Base-by-base conservation (phyloP, 2,329 filamentous ascomycete genomes). In the Curvularia sp. region DNA sequence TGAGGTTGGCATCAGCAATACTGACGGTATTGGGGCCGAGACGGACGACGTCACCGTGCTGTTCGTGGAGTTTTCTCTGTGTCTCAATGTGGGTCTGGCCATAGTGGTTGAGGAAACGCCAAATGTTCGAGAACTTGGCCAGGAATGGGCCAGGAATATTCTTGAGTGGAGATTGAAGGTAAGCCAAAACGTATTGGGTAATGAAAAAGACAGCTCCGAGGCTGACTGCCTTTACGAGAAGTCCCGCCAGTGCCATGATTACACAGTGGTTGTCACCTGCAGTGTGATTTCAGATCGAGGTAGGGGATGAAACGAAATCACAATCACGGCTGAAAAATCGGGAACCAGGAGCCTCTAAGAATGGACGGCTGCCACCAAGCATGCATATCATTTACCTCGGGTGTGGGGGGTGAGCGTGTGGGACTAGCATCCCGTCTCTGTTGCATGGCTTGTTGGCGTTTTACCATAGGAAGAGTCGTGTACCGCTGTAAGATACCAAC, bases 61-160 rank as follows among this genome's bases (percentile, higher is more conserved):
- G 65, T 31, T 66, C 60, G 44, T 75, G 73, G n/a, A 75, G 63
- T 18, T 59, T 61, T 46, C 60, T 63, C 58, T 73, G 69, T 4
- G 70, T 73, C 53, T 73, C 68, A 46, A 72, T 73, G 42, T 72
- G 66, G n/a, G 62, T 68, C 55, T 69, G 66, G 10, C 62, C 31
- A 41, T 70, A 74, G n/a, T 72, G 69, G 35, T 68, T 69, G 12
- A 62, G 54, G 39, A 75, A 61, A 18, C 73, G 68, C 73, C 72
- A 76, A 30, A 71, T 48, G 55, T 76, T 59, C 3, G 72, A 69
- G 58, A 76, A 75, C 43, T 71, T 72, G 39, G 74, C 73, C 9
- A 73, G 35, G 49, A 72, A 67, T 0, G 75, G 75, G 4, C 75
- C 74, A 5, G 74, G 74, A 7, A 76, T 62, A 6, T 59, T 64